phyloP scores from a whole-genome alignment of 768 basidiomycete species.

The Pulveroboletus sp. region DNA sequence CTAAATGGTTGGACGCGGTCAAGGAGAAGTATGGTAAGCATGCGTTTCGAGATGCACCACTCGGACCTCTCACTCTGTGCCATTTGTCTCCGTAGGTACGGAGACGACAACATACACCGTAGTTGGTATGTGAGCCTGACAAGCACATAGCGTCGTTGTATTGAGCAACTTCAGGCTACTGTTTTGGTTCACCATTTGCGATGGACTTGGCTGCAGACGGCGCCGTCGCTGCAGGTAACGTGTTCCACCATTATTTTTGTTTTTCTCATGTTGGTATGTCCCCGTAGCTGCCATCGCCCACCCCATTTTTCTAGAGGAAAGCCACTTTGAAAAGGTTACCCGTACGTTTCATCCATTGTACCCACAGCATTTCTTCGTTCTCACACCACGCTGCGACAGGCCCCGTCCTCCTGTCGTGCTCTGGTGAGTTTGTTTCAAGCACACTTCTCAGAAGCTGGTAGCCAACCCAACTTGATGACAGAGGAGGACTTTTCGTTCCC shows the following conservation, averaged over 20 bases:
- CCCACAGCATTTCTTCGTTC: neutral
- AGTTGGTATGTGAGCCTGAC: conserved; percentile 37
- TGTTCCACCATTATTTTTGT: too few species aligned
- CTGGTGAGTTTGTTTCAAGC: conserved; percentile 14
- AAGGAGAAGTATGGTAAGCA: conserved; percentile 44
- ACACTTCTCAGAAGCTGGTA: neutral
- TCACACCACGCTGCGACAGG: conserved; percentile 2
- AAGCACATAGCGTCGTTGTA: too few species aligned
- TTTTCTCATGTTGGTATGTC: neutral
- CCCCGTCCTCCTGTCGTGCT: conserved; percentile 21
- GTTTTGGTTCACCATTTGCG: conserved; percentile 52
- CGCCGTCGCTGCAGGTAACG: conserved; percentile 43
- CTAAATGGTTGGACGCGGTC: conserved; percentile 52
- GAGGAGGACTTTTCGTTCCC: conserved; percentile 54
- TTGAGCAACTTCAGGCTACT: conserved; percentile 42
- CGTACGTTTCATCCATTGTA: conserved; percentile 31
- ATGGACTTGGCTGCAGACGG: conserved; percentile 44
- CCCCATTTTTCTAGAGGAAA: conserved; percentile 49
- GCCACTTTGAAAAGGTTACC: conserved; percentile 47
- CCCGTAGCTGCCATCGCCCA: conserved; percentile 47
- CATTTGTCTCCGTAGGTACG: conserved; percentile 13
- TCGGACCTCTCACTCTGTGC: too few species aligned
- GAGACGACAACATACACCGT: conserved; percentile 39
- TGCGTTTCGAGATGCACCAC: too few species aligned
- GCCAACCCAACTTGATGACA: conserved; percentile 19